A percentile compares a stretch with the other conserved stretches of the same genome.
phyloP scores from a whole-genome alignment of 2,329 filamentous ascomycete species.

The Talaromyces sp. region DNA sequence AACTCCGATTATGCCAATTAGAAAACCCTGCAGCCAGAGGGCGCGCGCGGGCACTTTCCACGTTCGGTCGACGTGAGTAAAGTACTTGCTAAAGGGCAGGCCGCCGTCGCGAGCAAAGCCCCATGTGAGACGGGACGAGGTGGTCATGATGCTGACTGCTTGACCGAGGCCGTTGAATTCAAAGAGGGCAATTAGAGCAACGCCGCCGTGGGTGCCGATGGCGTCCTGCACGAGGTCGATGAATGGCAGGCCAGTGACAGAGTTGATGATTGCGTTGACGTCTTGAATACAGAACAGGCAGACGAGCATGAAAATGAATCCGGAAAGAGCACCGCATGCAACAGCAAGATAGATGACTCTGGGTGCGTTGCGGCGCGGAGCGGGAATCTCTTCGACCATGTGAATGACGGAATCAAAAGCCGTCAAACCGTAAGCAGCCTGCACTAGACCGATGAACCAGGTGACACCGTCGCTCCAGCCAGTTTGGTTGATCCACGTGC shows the following conservation, averaged over 20 bases:
- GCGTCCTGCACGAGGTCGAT: slow-evolving; percentile 54
- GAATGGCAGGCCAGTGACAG: slow-evolving; percentile 50
- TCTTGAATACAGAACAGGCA: slow-evolving; percentile 51
- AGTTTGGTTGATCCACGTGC: slow-evolving; percentile 45
- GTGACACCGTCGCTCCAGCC: slow-evolving; percentile 52
- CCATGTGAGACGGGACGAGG: slow-evolving; percentile 54
- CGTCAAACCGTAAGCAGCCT: slow-evolving; percentile 52
- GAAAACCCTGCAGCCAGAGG: slow-evolving; percentile 47
- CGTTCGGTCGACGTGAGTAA: slow-evolving; percentile 36
- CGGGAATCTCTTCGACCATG: slow-evolving; percentile 42
- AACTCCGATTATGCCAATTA: slow-evolving; percentile 46
- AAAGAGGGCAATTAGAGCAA: slow-evolving; percentile 47
- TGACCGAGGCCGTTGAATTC: slow-evolving; percentile 46
- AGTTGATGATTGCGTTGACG: slow-evolving; percentile 38
- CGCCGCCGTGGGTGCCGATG: slow-evolving; percentile 45
- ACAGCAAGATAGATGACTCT: slow-evolving; percentile 46
- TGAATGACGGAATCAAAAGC: slow-evolving; percentile 56
- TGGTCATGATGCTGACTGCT: slow-evolving; percentile 46
- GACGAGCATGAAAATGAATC: slow-evolving; percentile 53
- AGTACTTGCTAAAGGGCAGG: slow-evolving; percentile 33
- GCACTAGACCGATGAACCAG: slow-evolving; percentile 55
- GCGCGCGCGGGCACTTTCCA: slow-evolving; percentile 51
- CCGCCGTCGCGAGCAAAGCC: slow-evolving; percentile 45
- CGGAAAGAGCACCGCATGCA: slow-evolving; percentile 46
- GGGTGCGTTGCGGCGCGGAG: slow-evolving; percentile 47